Base-by-base conservation (phyloP, 768 basidiomycete species). In the Sarcodon sp. region DNA sequence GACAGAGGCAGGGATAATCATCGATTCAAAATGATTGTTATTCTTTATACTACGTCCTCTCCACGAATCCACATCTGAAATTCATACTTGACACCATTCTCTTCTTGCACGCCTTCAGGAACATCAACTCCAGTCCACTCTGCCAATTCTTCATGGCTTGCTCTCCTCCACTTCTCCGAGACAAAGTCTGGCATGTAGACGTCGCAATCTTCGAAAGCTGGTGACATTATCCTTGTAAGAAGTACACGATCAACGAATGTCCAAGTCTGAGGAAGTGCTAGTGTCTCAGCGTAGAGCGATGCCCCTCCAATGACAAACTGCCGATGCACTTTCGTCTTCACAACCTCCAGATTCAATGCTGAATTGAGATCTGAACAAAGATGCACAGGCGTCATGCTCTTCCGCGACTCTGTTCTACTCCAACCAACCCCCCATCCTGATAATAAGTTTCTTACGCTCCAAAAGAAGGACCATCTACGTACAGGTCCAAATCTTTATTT, bases 271-370 rank as follows among this genome's bases (percentile, higher is more conserved):
- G 64, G 62, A 6, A 61, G 52, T 6, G 55, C 54, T 34, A 96
- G 72, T 10, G 80, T 69, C 50, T 83, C 79, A 34, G 69, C 65
- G 70, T 96, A 96, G 27, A 98, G 64, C 33, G 82, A 76, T 6
- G 88, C 79, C n/a, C 96, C 96, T 33, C 96, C 96, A 33, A 96
- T 96, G 54, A 97, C 67, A 68, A 97, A 98, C 31, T 67, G 64
- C 48, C 79, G 75, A 57, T 87, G 65, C 38, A 78, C 59, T 15
- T 54, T 52, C 31, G 54, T 33, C 35, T 50, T 53, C 35, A 53
- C 39, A 32, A 48, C 45, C 27, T 54, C 53, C 31, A 60, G 36
- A 35, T 53, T 54, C 49, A 72, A 56, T 27, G 74, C 75, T 34
- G 73, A 69, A 48, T 62, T 57, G 47, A 76, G 66, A 53, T 65